A percentile compares a stretch with the other conserved stretches of the same genome.
These are phyloP conservation scores for Fusarium virguliforme DNA, from an alignment of 2,329 filamentous ascomycete species.

Conservation along the genomic window DNA sequence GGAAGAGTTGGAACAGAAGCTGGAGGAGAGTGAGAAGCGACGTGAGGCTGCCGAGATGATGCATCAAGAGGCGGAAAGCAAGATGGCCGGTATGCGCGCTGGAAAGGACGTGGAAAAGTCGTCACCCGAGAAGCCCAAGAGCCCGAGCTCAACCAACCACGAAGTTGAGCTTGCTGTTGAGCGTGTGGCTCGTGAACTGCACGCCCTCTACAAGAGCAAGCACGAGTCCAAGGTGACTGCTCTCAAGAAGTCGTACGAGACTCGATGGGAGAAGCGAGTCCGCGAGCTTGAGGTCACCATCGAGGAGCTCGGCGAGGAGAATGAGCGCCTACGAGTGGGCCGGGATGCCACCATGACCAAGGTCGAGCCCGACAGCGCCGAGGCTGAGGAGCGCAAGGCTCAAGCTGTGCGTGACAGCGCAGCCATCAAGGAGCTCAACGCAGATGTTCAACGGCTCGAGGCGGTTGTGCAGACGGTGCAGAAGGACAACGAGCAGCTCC, in stretches of 20 bases:
- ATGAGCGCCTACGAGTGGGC: slow-evolving; percentile 79
- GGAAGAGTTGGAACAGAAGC: slow-evolving; percentile 81
- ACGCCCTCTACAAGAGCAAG: slow-evolving; percentile 95
- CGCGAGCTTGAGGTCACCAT: slow-evolving; percentile 82
- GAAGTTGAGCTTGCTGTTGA: slow-evolving; percentile 91
- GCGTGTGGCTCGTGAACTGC: slow-evolving; percentile 93
- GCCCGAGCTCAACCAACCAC: slow-evolving; percentile 56
- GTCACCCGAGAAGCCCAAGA: slow-evolving; percentile 60
- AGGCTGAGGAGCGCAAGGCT: slow-evolving; percentile 67
- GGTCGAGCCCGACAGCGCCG: slow-evolving; percentile 64
- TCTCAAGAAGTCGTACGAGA: slow-evolving; percentile 87
- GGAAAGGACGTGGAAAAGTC: slow-evolving; percentile 65
- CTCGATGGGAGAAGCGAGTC: slow-evolving; percentile 90
- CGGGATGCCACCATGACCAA: slow-evolving; percentile 78
- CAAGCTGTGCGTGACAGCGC: slow-evolving; percentile 77
- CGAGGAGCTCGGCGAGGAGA: slow-evolving; percentile 79
- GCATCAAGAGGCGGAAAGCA: slow-evolving; percentile 82
- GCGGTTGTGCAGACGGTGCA: slow-evolving; percentile 80
- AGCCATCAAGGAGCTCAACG: slow-evolving; percentile 78
- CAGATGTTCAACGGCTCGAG: slow-evolving; percentile 81
- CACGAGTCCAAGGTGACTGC: slow-evolving; percentile 96
- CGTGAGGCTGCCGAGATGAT: slow-evolving; percentile 82
- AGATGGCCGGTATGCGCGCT: slow-evolving; percentile 81
- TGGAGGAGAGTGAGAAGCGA: slow-evolving; percentile 83
- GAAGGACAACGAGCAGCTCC: slow-evolving; percentile 77